These are phyloP conservation scores for Dicorynia guianensis DNA, from an alignment of 306 rosid genomes.

Conservation along the genomic window DNA sequence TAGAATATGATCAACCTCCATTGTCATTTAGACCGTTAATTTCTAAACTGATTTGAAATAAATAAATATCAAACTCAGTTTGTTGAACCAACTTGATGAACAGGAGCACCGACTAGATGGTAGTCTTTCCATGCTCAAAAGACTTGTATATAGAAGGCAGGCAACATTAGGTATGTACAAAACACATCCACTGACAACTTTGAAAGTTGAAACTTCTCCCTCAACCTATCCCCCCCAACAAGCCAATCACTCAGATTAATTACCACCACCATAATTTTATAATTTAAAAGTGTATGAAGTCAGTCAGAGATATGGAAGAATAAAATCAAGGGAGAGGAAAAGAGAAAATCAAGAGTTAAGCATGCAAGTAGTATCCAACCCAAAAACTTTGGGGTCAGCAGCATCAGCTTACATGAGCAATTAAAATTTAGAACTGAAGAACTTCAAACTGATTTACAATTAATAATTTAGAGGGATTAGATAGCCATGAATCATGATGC, in stretches of 20 bases:
- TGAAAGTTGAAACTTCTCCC: not conserved
- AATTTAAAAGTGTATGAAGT: not conserved
- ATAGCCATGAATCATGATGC: not conserved
- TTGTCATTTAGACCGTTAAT: not conserved
- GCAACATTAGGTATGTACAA: not conserved
- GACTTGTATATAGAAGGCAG: too few relatives aligned
- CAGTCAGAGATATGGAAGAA: not conserved
- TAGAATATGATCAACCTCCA: slow-evolving; percentile 6
- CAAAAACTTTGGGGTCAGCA: not conserved
- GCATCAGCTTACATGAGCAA: not conserved
- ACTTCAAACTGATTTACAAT: not conserved
- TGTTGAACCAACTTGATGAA: slow-evolving; percentile 8
- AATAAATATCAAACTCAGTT: not conserved
- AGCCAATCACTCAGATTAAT: not conserved
- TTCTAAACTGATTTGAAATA: slow-evolving; percentile 20
- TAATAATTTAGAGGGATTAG: not conserved
- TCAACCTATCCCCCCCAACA: not conserved
- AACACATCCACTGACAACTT: not conserved
- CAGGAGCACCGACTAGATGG: not conserved
- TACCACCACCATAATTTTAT: not conserved
- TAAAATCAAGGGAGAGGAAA: not conserved
- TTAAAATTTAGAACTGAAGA: not conserved
- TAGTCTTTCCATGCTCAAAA: not conserved
- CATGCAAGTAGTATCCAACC: not conserved
- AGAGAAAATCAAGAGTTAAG: slow-evolving; percentile 6